Evolutionary conservation across 371 early-diverging fungal genomes (phyloP).

Genomic region (Mucor piriformis): DNA sequence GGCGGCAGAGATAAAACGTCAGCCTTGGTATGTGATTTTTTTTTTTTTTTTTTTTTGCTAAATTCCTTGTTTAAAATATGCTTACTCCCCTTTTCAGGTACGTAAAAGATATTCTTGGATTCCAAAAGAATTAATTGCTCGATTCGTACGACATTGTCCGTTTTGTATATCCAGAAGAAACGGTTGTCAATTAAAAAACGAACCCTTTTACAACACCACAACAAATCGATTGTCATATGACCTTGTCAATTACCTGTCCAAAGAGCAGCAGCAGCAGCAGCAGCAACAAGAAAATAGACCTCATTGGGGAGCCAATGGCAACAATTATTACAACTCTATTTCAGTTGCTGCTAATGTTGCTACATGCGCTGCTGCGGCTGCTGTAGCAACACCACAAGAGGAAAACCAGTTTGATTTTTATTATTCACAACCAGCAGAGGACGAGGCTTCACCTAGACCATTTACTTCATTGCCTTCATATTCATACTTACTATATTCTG

Average conservation of each 20-base stretch:
- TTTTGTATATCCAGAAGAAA: slow-evolving; percentile 54
- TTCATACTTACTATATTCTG: background rate
- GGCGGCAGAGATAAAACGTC: slow-evolving; percentile 69
- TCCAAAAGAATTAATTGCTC: slow-evolving; percentile 62
- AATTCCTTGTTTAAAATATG: slow-evolving; percentile 1
- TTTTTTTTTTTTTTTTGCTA: slow-evolving; percentile 5
- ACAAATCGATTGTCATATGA: too few species aligned
- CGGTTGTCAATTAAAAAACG: slow-evolving; percentile 15
- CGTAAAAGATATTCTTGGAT: slow-evolving; percentile 62
- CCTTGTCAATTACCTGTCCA: background rate
- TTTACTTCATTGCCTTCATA: background rate
- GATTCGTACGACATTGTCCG: slow-evolving; percentile 62
- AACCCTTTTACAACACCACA: background rate
- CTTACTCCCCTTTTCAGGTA: slow-evolving; percentile 34
- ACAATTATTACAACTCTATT: background rate
- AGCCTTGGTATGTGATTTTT: slow-evolving; percentile 51
- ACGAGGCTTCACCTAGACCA: background rate
- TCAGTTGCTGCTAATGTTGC: slow-evolving; percentile 28
- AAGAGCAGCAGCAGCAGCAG: background rate
- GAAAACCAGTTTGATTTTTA: slow-evolving; percentile 14
- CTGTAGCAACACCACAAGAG: slow-evolving; percentile 14
- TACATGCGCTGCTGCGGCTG: slow-evolving; percentile 32
- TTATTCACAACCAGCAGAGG: slow-evolving; percentile 2
- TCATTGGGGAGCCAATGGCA: background rate
- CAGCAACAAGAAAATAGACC: background rate